Evolutionary conservation across 345 rosid genomes (phyloP).

Genomic region (Schrenkiella parvula): DNA sequence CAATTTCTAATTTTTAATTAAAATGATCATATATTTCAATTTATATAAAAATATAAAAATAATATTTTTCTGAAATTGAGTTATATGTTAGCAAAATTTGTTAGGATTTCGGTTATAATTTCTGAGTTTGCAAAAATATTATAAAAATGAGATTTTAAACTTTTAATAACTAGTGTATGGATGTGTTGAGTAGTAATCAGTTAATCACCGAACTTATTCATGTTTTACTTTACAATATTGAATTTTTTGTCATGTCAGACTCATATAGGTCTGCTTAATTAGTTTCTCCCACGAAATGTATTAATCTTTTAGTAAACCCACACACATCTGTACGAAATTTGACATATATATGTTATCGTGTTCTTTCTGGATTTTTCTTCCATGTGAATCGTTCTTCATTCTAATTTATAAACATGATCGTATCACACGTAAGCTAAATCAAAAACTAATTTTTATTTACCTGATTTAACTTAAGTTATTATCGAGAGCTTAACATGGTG

Average conservation of each 20-base stretch:
- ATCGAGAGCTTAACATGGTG: not conserved
- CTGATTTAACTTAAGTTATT: not conserved
- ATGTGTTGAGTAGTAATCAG: not conserved
- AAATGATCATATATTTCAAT: too few relatives aligned
- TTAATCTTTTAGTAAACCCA: slow-evolving; percentile 12
- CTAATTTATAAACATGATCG: not conserved
- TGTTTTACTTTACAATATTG: not conserved
- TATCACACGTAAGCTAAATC: slow-evolving; percentile 1
- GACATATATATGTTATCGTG: not conserved
- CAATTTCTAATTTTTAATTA: too few relatives aligned
- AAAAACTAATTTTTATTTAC: not conserved
- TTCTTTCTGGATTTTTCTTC: not conserved
- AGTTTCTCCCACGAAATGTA: not conserved
- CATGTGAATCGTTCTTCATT: not conserved
- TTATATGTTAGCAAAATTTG: not conserved
- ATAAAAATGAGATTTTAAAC: too few relatives aligned
- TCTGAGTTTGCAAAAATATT: too few relatives aligned
- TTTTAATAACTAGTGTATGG: not conserved
- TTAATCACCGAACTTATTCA: too few relatives aligned
- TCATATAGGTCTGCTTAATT: not conserved
- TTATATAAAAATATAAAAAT: too few relatives aligned
- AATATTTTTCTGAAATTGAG: too few relatives aligned
- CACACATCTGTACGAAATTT: not conserved
- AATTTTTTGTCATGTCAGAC: not conserved
- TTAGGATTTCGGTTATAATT: too few relatives aligned